Conservation (phyloP, 2,329 filamentous ascomycete species). For the Aspergillus novoparasiticus region DNA sequence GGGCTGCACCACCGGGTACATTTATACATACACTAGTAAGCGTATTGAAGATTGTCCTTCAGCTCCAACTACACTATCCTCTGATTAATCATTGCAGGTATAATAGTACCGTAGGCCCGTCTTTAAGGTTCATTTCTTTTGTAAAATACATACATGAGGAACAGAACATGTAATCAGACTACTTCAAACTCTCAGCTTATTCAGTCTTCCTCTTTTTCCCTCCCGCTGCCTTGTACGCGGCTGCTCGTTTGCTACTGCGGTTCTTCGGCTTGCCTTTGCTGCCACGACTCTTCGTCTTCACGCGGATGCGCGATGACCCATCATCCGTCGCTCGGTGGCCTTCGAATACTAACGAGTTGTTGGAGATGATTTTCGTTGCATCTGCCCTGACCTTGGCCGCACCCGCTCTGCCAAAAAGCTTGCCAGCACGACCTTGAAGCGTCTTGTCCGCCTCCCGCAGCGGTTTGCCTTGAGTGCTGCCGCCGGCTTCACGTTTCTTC, state of each 20-base stretch:
- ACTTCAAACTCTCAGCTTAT: slow-evolving; percentile 7
- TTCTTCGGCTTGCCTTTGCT: slow-evolving; percentile 45
- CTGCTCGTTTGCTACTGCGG: slow-evolving; percentile 46
- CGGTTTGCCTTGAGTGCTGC: slow-evolving; percentile 22
- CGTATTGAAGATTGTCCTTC: not conserved
- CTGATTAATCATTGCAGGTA: not conserved
- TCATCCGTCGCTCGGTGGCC: slow-evolving; percentile 46
- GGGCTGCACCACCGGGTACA: not conserved
- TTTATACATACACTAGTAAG: not conserved
- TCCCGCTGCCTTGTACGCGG: slow-evolving; percentile 44
- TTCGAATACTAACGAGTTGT: slow-evolving; percentile 47
- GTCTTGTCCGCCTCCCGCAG: slow-evolving; percentile 35
- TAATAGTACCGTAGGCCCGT: not conserved
- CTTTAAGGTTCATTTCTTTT: not conserved
- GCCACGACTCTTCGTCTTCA: slow-evolving; percentile 43
- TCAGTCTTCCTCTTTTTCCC: slow-evolving; percentile 28
- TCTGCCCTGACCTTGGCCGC: slow-evolving; percentile 38
- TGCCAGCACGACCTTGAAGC: slow-evolving; percentile 42
- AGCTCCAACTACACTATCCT: not conserved
- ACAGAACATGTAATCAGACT: not conserved
- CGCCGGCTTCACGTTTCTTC: slow-evolving; percentile 40
- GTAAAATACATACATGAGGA: slow-evolving; percentile 3
- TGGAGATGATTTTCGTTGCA: slow-evolving; percentile 31
- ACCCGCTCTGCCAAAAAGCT: slow-evolving; percentile 42
- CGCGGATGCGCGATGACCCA: slow-evolving; percentile 32